Percentiles rank a stretch among this genome's conserved stretches.
Evolutionary conservation across 768 basidiomycete genomes (phyloP).

Genomic region (Mycena kentingensis): DNA sequence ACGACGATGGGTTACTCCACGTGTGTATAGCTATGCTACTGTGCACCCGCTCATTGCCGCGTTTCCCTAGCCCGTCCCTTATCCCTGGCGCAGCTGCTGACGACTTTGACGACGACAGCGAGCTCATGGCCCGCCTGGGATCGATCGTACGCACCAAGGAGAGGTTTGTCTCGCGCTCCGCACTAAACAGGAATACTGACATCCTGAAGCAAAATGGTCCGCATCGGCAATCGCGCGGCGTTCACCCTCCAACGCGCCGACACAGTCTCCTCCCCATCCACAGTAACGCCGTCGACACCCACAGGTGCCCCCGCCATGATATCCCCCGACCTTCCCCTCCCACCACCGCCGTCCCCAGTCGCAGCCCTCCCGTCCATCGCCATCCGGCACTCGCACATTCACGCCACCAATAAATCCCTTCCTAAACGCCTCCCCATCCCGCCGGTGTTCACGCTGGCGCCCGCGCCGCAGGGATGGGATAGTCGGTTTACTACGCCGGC

Average conservation of each 20-base stretch:
- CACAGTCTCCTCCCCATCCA: background rate
- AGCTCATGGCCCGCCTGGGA: background rate
- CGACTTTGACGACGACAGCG: background rate
- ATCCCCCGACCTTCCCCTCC: background rate
- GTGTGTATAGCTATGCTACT: too few relatives aligned
- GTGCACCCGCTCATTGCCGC: too few relatives aligned
- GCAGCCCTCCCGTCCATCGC: background rate
- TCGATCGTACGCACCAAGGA: background rate
- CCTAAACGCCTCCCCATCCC: background rate
- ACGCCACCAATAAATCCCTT: background rate
- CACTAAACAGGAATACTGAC: background rate
- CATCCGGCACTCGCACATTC: background rate
- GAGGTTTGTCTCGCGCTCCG: background rate
- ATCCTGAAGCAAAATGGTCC: slow-evolving; percentile 1
- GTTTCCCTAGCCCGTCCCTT: too few relatives aligned
- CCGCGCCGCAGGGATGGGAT: background rate
- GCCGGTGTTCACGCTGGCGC: background rate
- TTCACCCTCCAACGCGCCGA: background rate
- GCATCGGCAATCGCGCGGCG: background rate
- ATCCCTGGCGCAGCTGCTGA: too few relatives aligned
- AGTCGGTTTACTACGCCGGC: background rate
- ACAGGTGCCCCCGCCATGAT: background rate
- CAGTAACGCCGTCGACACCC: background rate
- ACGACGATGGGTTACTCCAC: too few relatives aligned
- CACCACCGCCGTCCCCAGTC: background rate